phyloP scores from a whole-genome alignment of 345 rosid species.

The Camelina laxa region DNA sequence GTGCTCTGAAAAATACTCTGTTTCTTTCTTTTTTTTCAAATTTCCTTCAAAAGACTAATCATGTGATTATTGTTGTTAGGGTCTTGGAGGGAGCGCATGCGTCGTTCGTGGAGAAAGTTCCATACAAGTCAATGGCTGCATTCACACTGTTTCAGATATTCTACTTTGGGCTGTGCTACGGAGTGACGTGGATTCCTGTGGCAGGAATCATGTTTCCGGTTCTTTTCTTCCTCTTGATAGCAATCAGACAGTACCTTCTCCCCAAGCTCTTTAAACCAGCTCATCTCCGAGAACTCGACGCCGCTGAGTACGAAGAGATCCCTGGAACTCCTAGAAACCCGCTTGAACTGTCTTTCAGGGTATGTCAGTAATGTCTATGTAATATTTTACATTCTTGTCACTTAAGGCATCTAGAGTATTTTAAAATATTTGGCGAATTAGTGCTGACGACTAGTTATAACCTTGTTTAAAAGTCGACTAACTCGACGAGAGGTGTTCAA shows the following conservation, averaged over 20 bases:
- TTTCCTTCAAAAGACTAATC: neutral
- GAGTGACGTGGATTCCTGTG: conserved; percentile 83
- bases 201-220: conserved; percentile 85
- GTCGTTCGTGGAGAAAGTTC: conserved; percentile 72
- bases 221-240: conserved; percentile 75
- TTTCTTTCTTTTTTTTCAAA: neutral
- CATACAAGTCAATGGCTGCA: conserved; percentile 52
- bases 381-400: neutral
- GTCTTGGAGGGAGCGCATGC: conserved; percentile 71
- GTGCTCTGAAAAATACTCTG: neutral
- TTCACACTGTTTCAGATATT: conserved; percentile 68
- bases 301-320: conserved; percentile 78
- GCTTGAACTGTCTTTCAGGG: conserved; percentile 37
- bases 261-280: conserved; percentile 59
- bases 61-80: conserved; percentile 47
- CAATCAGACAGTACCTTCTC: conserved; percentile 68
- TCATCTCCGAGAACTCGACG: conserved; percentile 71
- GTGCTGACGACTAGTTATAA: neutral
- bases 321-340: conserved; percentile 49
- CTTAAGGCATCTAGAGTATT: neutral
- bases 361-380: conserved; percentile 2
- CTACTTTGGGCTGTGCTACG: conserved; percentile 68
- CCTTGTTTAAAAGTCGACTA: conserved; percentile 9
- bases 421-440: neutral
- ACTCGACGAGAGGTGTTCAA: conserved; percentile 12